Percentiles rank a stretch among this genome's conserved stretches.
phyloP scores from a whole-genome alignment of 2,329 filamentous ascomycete species.

The Scytalidium sp. region DNA sequence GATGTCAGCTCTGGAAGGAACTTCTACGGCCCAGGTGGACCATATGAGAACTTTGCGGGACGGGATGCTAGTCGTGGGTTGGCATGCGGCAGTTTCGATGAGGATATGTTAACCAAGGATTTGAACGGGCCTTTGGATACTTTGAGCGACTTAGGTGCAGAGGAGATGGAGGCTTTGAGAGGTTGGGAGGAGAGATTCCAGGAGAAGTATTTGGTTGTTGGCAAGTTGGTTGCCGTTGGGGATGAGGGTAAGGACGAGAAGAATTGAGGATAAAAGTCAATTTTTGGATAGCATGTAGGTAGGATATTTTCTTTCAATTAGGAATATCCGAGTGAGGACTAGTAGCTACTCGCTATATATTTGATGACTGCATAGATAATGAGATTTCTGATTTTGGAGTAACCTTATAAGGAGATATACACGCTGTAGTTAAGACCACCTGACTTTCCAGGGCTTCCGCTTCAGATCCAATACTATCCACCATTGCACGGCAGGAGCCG shows the following conservation, averaged over 20 bases:
- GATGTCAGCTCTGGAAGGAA: slow-evolving; percentile 84
- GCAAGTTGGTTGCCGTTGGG: slow-evolving; percentile 70
- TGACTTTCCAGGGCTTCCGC: too few species aligned
- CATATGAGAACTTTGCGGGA: slow-evolving; percentile 95
- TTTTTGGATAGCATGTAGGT: too few species aligned
- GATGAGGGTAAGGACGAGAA: slow-evolving; percentile 44
- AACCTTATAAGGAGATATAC: too few species aligned
- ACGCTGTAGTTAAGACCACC: too few species aligned
- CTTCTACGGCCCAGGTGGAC: slow-evolving; percentile 94
- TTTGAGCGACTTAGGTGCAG: slow-evolving; percentile 66
- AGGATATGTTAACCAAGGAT: slow-evolving; percentile 92
- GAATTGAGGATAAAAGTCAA: too few species aligned
- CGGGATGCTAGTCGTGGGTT: slow-evolving; percentile 85
- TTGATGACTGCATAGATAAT: too few species aligned
- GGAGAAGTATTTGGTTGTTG: slow-evolving; percentile 95
- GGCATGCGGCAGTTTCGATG: slow-evolving; percentile 88
- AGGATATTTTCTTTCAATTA: too few species aligned
- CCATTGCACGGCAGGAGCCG: too few species aligned
- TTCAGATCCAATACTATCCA: too few species aligned
- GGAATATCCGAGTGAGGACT: too few species aligned
- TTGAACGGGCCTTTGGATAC: slow-evolving; percentile 79
- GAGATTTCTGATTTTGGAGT: too few species aligned
- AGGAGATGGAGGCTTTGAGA: slow-evolving; percentile 77
- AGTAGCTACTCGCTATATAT: too few species aligned
- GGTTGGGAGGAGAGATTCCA: slow-evolving; percentile 93